Base-by-base conservation (phyloP, 2,329 filamentous ascomycete genomes). In the Emericellopsis atlantica region DNA sequence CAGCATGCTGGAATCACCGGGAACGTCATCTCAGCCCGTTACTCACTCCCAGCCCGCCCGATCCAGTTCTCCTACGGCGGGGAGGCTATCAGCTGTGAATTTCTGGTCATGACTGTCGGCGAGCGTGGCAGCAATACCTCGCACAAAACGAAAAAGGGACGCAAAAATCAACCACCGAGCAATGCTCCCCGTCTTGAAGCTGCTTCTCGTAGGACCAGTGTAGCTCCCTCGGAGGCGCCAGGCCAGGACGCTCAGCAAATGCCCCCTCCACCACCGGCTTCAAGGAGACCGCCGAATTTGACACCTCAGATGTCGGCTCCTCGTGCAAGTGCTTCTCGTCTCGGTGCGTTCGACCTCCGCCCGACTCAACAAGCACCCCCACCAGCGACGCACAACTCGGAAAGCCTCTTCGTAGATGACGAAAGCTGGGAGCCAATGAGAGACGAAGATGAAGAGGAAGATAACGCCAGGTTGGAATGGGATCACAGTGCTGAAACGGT, bases 61-160 rank as follows among this genome's bases (percentile, higher is more conserved):
- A 72, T 90, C 54, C 81, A 86, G 51, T 70, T 90, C 44, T 75
- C 69, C 36, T 90, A 90, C 52, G 69, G 72, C 21, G 71, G 74
- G 34, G 78, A 81, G 43, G 82, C 79, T 29, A 67, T 89, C 26
- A 62, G 74, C 32, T 85, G 79, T 57, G 81, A 89, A 48, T 89
- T 88, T 50, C 81, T 87, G 35, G 70, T 90, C 45, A 89, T 88
- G 83, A 90, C 84, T 1, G 77, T 83, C 8, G 84, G 84, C 12
- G 82, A 87, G 48, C 67, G 69, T 43, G 66, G 67, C 40, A 68
- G 61, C 23, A 69, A 67, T 36, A 57, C 65, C 5, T 57, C 32
- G 32, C 68, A 69, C 44, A 72, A 66, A 52, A 64, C 63, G 36
- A 72, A 66, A 46, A 72, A 65, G 45, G 54, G 59, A 0, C 57